Percentiles rank a stretch among this genome's conserved stretches.
phyloP scores from a whole-genome alignment of 192 early-diverging fungal genomes.

The Thamnidium elegans region DNA sequence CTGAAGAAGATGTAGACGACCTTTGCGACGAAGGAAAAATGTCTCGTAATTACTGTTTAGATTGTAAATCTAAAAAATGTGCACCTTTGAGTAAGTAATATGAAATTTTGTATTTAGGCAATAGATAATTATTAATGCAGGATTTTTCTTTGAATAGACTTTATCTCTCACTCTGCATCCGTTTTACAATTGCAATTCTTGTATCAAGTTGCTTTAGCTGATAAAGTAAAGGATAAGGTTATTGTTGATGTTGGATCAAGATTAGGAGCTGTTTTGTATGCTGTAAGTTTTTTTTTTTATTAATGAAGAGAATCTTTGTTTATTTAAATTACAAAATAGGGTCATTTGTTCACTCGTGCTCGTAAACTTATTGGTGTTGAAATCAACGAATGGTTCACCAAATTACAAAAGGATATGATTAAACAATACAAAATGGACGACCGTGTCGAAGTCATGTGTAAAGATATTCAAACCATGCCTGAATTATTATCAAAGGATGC shows the following conservation, averaged over 20 bases:
- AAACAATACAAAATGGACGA: conserved; percentile 52
- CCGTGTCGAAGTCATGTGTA: conserved; percentile 42
- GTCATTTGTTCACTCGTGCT: conserved; percentile 49
- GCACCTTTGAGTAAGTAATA: conserved; percentile 40
- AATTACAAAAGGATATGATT: conserved; percentile 49
- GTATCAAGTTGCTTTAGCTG: conserved; percentile 44
- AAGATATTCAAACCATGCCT: conserved; percentile 33
- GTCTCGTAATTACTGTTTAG: conserved; percentile 51
- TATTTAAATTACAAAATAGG: conserved; percentile 26
- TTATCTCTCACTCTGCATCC: conserved; percentile 60
- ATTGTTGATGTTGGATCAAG: conserved; percentile 61
- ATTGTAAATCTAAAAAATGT: conserved; percentile 49
- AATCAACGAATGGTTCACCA: conserved; percentile 56
- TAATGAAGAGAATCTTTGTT: background rate
- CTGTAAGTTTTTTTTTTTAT: conserved; percentile 31
- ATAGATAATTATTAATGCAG: background rate
- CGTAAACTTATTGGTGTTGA: conserved; percentile 58
- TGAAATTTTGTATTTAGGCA: background rate
- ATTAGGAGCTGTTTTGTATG: conserved; percentile 55
- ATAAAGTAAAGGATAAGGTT: conserved; percentile 43
- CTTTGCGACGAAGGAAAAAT: conserved; percentile 53
- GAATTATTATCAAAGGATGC: conserved; percentile 40
- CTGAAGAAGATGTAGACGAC: conserved; percentile 59
- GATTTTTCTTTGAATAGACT: conserved; percentile 34
- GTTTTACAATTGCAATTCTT: conserved; percentile 54